A percentile compares a stretch with the other conserved stretches of the same genome.
These are phyloP conservation scores for Geranium incanum DNA, from an alignment of 441 rosid genomes.

Conservation along the genomic window DNA sequence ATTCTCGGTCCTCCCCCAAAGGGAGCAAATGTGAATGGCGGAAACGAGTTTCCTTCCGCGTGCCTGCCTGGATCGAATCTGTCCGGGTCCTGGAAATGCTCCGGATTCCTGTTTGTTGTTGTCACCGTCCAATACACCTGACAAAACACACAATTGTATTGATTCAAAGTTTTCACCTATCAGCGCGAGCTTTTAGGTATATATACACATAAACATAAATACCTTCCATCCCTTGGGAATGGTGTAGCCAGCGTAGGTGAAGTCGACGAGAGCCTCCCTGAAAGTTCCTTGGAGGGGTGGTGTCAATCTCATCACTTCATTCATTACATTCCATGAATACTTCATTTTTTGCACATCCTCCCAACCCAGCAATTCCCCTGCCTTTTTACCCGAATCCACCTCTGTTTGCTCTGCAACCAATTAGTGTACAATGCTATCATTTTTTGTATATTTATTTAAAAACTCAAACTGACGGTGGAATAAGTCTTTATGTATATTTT, in stretches of 20 bases:
- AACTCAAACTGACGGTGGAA: too few species aligned
- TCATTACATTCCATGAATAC: constrained; percentile 24
- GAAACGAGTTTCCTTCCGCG: constrained; percentile 12
- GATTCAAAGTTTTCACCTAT: too few species aligned
- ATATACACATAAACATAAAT: too few species aligned
- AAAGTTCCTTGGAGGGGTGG: constrained; percentile 28
- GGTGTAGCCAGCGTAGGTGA: constrained; percentile 22
- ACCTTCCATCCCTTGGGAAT: too few species aligned
- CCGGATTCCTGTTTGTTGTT: too few species aligned
- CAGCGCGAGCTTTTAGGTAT: too few species aligned
- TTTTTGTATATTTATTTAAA: too few species aligned
- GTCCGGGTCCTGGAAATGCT: too few species aligned
- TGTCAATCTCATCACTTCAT: constrained; percentile 25
- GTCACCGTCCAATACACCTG: too few species aligned
- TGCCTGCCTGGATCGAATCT: constrained; percentile 23
- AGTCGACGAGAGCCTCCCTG: constrained; percentile 21
- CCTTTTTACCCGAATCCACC: constrained; percentile 14
- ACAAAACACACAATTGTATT: too few species aligned
- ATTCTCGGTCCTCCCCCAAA: constrained; percentile 18
- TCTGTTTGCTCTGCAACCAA: constrained; percentile 18
- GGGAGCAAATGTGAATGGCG: constrained; percentile 23
- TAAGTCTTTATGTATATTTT: too few species aligned
- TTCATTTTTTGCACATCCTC: constrained; percentile 27
- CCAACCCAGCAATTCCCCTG: constrained; percentile 22
- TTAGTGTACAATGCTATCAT: too few species aligned